Base-by-base conservation (phyloP, 208 protist species). In the Acanthamoeba castellanii region DNA sequence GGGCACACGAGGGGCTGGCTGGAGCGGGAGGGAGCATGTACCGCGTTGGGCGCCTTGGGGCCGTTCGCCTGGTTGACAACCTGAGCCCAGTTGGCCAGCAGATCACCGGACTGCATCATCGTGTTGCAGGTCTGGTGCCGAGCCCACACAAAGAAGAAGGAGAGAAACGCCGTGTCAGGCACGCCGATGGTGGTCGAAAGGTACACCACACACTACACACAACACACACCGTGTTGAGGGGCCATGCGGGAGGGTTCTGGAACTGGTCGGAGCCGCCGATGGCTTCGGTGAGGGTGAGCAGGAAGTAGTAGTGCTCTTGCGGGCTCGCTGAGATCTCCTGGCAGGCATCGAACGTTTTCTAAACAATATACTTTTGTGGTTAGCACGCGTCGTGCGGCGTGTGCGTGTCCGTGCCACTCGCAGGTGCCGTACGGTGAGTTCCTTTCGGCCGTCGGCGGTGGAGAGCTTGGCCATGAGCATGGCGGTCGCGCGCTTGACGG, bases 201-300 rank as follows among this genome's bases (percentile, higher is more conserved):
- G 25, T 32, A 8, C 61, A 27, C 61, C 7, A 8, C 16, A 27
- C n/a, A 27, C 37, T 11, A 6, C n/a, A 11, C 22, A 90, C 57
- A 22, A 64, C 18, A 13, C 37, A 6, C 68, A 91, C 84, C 2
- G 22, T 68, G 52, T 66, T 91, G 57, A 91, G 59, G 9, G 84
- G 84, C 84, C 84, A 91, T 4, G n/a, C 84, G 42, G 84, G 84
- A 52, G 84, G 84, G 68, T 91, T 91, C 59, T 91, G 84, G 59
- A 91, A 92, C 87, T 92, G 87, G 47, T 92, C 87, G n/a, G 87
- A 68, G 57, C 87, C 30, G 18, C 87, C 87, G 7, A 92, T 20
- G 37, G 87, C 87, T 76, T 92, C 87, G 32, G 64, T 76, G 59
- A 92, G 87, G 59, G 57, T 78, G 25, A 92, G 47, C 3, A 92